A percentile compares a stretch with the other conserved stretches of the same genome.
These are phyloP conservation scores for Tylopilus sp. DNA, from an alignment of 1,284 basidiomycete genomes.

Conservation along the genomic window DNA sequence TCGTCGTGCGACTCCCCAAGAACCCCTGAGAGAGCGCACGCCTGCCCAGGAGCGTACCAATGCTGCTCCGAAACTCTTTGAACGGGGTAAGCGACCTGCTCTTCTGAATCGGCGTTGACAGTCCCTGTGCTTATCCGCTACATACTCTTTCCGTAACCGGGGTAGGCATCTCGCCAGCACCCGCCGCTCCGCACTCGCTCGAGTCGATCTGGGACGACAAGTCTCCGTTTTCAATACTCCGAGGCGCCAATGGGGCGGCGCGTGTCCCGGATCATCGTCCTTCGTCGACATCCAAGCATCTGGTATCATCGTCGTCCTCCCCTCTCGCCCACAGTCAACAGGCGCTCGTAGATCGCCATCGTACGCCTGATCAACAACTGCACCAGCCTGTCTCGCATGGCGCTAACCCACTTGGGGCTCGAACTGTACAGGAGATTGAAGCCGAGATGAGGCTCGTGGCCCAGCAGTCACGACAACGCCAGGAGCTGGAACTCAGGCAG, in stretches of 20 bases:
- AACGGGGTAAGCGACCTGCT: constrained; percentile 31
- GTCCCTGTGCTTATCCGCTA: constrained; percentile 11
- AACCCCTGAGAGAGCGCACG: constrained; percentile 28
- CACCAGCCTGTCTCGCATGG: constrained; percentile 36
- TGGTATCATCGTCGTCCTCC: constrained; percentile 21
- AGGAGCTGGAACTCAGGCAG: constrained; percentile 38
- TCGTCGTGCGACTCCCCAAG: constrained; percentile 22
- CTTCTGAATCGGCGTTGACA: constrained; percentile 8
- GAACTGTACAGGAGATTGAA: constrained; percentile 92
- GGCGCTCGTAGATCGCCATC: constrained; percentile 22
- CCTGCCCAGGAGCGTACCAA: constrained; percentile 29
- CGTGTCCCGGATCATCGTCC: constrained; percentile 38
- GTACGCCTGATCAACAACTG: constrained; percentile 33
- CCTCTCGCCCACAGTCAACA: constrained; percentile 24
- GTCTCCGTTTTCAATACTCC: constrained; percentile 68
- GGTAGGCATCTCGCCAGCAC: constrained; percentile 35
- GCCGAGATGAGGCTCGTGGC: constrained; percentile 76
- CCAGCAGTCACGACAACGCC: constrained; percentile 44
- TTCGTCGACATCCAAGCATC: constrained; percentile 27
- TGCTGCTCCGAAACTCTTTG: constrained; percentile 20
- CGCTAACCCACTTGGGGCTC: constrained; percentile 49
- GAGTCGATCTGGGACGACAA: constrained; percentile 80
- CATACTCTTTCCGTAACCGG: constrained; percentile 15
- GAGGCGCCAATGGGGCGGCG: constrained; percentile 50
- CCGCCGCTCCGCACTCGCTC: constrained; percentile 46